phyloP scores from a whole-genome alignment of 257 asterid genomes.

The Phtheirospermum japonicum region DNA sequence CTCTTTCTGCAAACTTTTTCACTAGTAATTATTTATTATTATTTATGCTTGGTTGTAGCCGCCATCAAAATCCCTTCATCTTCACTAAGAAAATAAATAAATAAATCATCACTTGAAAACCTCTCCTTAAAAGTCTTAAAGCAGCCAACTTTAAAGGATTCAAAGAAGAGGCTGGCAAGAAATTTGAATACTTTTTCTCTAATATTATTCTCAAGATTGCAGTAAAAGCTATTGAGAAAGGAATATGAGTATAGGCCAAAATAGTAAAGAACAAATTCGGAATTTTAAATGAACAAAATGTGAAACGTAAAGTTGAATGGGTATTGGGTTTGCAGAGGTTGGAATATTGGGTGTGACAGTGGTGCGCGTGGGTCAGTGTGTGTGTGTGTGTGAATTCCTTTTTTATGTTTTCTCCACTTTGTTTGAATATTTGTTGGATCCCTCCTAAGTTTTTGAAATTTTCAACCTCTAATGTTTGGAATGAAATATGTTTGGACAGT shows the following conservation, averaged over 20 bases:
- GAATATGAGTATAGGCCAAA: slow-evolving; percentile 21
- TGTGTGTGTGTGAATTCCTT: neutral
- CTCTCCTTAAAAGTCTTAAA: neutral
- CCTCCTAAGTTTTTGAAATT: too few species aligned
- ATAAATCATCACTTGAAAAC: slow-evolving; percentile 17
- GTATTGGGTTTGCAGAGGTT: slow-evolving; percentile 17
- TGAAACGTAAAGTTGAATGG: slow-evolving; percentile 22
- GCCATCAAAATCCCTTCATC: slow-evolving; percentile 30
- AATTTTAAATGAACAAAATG: slow-evolving; percentile 18
- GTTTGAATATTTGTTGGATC: neutral
- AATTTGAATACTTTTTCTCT: slow-evolving; percentile 6
- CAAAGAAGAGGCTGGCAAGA: slow-evolving; percentile 21
- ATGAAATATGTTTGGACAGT: too few species aligned
- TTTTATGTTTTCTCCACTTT: neutral
- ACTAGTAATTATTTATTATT: neutral
- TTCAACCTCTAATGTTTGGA: too few species aligned
- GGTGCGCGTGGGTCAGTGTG: slow-evolving; percentile 29
- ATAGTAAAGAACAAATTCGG: slow-evolving; percentile 15
- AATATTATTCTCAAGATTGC: slow-evolving; percentile 24
- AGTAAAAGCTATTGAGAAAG: slow-evolving; percentile 25
- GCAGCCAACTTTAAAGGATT: slow-evolving; percentile 22
- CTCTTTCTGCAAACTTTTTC: slow-evolving; percentile 28
- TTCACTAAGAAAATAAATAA: slow-evolving; percentile 3
- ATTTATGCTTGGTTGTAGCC: slow-evolving; percentile 20
- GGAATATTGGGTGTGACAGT: slow-evolving; percentile 27